A percentile compares a stretch with the other conserved stretches of the same genome.
phyloP scores from a whole-genome alignment of 345 rosid genomes.

The Ceriops zippeliana region DNA sequence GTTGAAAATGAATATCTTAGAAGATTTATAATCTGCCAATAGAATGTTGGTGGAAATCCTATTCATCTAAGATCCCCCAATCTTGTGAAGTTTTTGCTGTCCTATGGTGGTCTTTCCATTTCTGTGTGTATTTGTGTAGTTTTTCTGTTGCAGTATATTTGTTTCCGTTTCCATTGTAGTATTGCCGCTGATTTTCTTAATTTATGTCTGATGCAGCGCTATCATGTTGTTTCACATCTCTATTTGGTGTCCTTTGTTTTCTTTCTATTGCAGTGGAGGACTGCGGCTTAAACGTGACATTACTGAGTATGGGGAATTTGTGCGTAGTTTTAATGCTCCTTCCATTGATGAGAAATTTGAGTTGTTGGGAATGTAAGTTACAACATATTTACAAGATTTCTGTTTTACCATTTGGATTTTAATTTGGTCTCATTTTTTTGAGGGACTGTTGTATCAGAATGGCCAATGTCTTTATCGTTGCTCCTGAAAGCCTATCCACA shows the following conservation, averaged over 20 bases:
- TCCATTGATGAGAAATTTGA: conserved; percentile 96
- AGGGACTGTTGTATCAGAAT: conserved; percentile 42
- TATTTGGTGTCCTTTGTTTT: conserved; percentile 13
- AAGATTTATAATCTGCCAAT: not conserved
- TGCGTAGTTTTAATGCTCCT: conserved; percentile 83
- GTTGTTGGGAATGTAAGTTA: conserved; percentile 86
- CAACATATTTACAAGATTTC: not conserved
- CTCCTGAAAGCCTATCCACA: conserved; percentile 90
- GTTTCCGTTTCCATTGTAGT: not conserved
- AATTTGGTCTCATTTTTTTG: not conserved
- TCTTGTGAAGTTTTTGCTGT: too few relatives aligned
- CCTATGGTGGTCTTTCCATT: too few relatives aligned
- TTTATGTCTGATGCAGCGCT: too few relatives aligned
- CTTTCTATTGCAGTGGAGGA: conserved; percentile 66
- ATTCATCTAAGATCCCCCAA: too few relatives aligned
- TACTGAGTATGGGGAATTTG: conserved; percentile 85
- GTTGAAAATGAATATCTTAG: not conserved
- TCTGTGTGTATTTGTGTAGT: too few relatives aligned
- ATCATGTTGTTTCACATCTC: conserved; percentile 1
- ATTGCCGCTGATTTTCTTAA: not conserved
- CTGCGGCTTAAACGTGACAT: conserved; percentile 96
- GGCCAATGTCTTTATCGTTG: conserved; percentile 94
- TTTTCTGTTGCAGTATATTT: conserved; percentile 51
- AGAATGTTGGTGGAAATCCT: not conserved
- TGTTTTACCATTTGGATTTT: not conserved